Evolutionary conservation across 495 filamentous ascomycete species (phyloP).

Genomic region (Podospora bellae-mahoneyi): DNA sequence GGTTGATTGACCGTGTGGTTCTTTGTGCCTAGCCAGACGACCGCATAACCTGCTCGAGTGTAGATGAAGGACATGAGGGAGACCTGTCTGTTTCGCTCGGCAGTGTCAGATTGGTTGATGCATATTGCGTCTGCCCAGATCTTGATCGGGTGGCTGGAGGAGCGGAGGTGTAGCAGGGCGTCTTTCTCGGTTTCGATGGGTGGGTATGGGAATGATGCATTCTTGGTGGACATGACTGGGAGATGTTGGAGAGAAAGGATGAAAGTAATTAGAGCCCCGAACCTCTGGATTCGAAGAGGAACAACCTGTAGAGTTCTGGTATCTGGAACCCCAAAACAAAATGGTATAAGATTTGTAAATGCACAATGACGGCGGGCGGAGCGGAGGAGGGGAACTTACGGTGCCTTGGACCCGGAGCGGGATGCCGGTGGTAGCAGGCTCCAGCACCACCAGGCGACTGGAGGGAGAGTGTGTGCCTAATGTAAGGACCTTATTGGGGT

Average conservation of each 20-base stretch:
- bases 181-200: slow-evolving; percentile 15
- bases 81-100: slow-evolving; percentile 31
- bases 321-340: background rate
- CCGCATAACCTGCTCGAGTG: slow-evolving; percentile 17
- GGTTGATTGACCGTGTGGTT: background rate
- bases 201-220: slow-evolving; percentile 3
- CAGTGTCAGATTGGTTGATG: slow-evolving; percentile 25
- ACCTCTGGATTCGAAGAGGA: too few species aligned
- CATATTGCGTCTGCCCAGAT: slow-evolving; percentile 33
- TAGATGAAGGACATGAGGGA: slow-evolving; percentile 30
- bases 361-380: background rate
- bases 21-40: slow-evolving; percentile 22
- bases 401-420: background rate
- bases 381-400: background rate
- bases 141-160: slow-evolving; percentile 15
- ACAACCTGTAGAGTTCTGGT: too few species aligned
- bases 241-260: background rate
- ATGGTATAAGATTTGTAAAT: background rate
- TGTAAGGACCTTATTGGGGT: too few species aligned
- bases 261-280: too few species aligned
- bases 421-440: too few species aligned
- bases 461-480: too few species aligned
- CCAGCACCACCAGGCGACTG: too few species aligned
- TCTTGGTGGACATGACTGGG: background rate
- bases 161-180: slow-evolving; percentile 24